phyloP scores from a whole-genome alignment of 768 basidiomycete genomes.

The Cytidiella melzeri region DNA sequence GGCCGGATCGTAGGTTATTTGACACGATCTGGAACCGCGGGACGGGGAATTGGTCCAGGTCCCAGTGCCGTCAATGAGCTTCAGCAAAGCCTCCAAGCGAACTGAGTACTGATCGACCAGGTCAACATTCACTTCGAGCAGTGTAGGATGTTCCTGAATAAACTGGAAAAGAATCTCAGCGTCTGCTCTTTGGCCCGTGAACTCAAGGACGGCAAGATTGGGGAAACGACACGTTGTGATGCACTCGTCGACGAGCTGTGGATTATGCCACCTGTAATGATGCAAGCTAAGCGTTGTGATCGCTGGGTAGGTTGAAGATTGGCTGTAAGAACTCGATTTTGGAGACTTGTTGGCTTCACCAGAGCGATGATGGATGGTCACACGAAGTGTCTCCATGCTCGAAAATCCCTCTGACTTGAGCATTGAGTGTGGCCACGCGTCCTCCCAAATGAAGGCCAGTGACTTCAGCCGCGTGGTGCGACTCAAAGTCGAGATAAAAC shows the following conservation, averaged over 20 bases:
- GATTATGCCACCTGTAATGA: not conserved
- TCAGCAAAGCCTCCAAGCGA: slow-evolving; percentile 7
- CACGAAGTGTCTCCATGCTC: too few relatives aligned
- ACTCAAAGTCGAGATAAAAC: too few relatives aligned
- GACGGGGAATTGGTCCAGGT: slow-evolving; percentile 7
- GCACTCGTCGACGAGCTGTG: not conserved
- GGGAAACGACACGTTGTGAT: slow-evolving; percentile 5
- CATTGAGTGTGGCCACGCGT: too few relatives aligned
- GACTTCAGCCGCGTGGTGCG: too few relatives aligned
- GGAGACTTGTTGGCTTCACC: not conserved
- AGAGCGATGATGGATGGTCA: too few relatives aligned
- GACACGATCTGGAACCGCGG: not conserved
- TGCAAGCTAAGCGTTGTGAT: not conserved
- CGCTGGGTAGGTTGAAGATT: not conserved
- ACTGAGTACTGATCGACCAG: not conserved
- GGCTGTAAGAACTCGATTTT: not conserved
- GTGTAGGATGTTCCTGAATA: slow-evolving; percentile 15
- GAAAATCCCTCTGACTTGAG: too few relatives aligned
- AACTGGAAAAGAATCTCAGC: slow-evolving; percentile 9
- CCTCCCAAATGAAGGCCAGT: too few relatives aligned
- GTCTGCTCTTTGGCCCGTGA: not conserved
- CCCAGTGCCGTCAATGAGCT: slow-evolving; percentile 16
- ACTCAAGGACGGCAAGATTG: slow-evolving; percentile 11
- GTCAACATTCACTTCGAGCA: slow-evolving; percentile 13
- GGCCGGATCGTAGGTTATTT: too few relatives aligned